These are phyloP conservation scores for Geoglossum glabrum DNA, from an alignment of 495 filamentous ascomycete species.

Conservation along the genomic window DNA sequence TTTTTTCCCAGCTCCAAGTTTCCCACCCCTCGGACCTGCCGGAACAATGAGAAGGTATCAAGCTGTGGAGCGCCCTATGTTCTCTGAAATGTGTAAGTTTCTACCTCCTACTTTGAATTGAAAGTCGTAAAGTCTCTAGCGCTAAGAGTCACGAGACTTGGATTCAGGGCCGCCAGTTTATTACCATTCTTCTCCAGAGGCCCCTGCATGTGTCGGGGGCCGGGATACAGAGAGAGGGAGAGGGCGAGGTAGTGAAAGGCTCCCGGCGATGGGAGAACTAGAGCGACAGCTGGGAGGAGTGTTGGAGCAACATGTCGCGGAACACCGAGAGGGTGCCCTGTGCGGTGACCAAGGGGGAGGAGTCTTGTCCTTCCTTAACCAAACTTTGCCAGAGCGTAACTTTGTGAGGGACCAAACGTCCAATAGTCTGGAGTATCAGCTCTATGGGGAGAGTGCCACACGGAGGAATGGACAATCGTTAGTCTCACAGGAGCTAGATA, in stretches of 20 bases:
- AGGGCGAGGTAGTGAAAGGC: neutral
- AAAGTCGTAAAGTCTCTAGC: neutral
- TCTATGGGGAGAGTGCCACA: neutral
- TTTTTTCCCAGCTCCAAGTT: too few species aligned
- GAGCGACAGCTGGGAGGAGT: too few species aligned
- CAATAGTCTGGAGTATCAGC: neutral
- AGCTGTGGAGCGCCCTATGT: neutral
- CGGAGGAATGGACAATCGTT: neutral
- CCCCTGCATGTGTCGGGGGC: neutral
- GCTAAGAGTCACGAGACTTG: neutral
- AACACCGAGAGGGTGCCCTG: too few species aligned
- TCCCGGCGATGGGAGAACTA: neutral
- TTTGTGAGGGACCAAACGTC: too few species aligned
- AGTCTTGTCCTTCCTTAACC: too few species aligned
- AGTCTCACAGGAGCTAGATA: neutral
- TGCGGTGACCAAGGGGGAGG: too few species aligned
- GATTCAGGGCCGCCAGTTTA: neutral
- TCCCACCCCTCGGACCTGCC: too few species aligned
- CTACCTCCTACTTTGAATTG: neutral
- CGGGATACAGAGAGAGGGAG: neutral
- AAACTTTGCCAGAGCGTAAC: too few species aligned
- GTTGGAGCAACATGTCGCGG: too few species aligned
- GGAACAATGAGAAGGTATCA: too few species aligned
- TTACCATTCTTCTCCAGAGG: neutral
- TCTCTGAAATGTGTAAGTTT: neutral